These are phyloP conservation scores for Talaromyces marneffei DNA, from an alignment of 2,329 filamentous ascomycete genomes.

Conservation along the genomic window DNA sequence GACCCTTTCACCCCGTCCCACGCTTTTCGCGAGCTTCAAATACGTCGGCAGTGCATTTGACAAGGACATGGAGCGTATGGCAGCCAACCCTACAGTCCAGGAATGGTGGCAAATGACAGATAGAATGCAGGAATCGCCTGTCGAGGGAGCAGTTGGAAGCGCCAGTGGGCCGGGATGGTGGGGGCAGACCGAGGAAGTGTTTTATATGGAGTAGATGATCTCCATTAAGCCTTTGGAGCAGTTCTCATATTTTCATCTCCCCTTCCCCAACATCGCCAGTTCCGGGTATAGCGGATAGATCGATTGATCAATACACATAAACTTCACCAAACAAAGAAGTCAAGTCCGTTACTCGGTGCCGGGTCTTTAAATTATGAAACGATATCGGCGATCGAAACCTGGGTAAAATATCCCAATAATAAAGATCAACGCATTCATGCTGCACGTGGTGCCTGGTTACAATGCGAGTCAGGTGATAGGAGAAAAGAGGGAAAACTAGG, in stretches of 20 bases:
- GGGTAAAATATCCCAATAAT: background rate
- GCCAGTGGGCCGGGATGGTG: constrained; percentile 32
- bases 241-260: background rate
- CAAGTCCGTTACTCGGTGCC: background rate
- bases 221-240: background rate
- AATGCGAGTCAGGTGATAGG: background rate
- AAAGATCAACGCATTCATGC: background rate
- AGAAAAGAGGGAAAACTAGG: background rate
- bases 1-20: constrained; percentile 61
- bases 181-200: constrained; percentile 33
- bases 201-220: constrained; percentile 25
- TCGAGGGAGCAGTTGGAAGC: constrained; percentile 28
- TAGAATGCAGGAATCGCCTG: constrained; percentile 49
- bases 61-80: constrained; percentile 71
- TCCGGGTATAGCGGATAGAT: background rate
- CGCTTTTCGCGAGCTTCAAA: constrained; percentile 71
- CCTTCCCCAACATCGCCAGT: background rate
- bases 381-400: background rate
- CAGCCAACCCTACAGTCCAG: constrained; percentile 63
- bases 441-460: background rate
- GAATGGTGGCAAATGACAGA: constrained; percentile 83
- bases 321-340: background rate
- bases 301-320: background rate
- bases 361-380: background rate
- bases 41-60: constrained; percentile 69